Evolutionary conservation across 768 basidiomycete genomes (phyloP), one percentile per base, ranked within the genome.

Genomic region (Chalciporus piperatus): DNA sequence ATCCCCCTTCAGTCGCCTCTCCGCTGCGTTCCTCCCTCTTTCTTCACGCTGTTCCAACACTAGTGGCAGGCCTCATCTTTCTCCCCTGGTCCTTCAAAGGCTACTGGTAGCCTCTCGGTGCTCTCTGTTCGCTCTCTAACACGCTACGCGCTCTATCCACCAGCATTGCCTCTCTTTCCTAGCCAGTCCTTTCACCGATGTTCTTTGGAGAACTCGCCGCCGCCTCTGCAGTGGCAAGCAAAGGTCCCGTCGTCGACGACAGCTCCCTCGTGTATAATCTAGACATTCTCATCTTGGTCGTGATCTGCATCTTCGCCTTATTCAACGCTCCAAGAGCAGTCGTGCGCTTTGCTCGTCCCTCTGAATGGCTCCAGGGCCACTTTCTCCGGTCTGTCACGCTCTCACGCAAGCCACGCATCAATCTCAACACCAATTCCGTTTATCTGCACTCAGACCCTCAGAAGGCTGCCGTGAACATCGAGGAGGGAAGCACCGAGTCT

Each of bases 341-440:
- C 12, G 77, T 75, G 19, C 78, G 83, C 40, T 70, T 83, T 50
- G 76, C 77, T 47, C 70, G 69, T 35, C 58, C 68, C 25, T 72
- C 75, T 5, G 80, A 83, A 53, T 82, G 82, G 82, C 54, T 67
- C 19, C 73, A 66, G 23, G 83, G 83, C 3, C 72, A 78, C 54
- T 53, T 83, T 55, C 66, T 85, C 37, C 70, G 66, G 11, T 59
- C 56, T 14, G 35, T 30, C 14, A 27, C 54, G 1, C 41, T 56
- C 33, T 42, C 33, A 4, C 52, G 46, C 41, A 45, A 33, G 12
- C 44, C 52, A 17, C 50, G 47, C 1, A 47, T 54, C 47, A 55
- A 55, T 27, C 40, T 62, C 16, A 54, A 56, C 32, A 56, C 57
- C 41, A 17, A 50, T 13, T 62, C 57, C 42, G 54, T 56, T 12